phyloP scores from a whole-genome alignment of 768 basidiomycete genomes.

The Calocybe cyanea region DNA sequence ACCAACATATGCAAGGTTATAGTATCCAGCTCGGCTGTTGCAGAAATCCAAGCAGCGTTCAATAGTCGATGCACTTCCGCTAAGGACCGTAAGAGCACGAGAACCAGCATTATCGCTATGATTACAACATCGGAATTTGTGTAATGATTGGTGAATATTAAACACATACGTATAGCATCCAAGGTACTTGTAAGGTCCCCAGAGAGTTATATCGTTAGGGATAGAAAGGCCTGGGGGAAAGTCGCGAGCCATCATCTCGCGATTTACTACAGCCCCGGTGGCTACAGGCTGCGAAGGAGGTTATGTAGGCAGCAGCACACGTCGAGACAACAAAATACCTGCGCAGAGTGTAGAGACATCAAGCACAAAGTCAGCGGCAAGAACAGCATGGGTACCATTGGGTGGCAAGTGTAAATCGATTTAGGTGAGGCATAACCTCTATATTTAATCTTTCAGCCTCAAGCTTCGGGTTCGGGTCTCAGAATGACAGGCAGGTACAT shows the following conservation, averaged over 20 bases:
- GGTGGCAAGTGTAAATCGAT: neutral
- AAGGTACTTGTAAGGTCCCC: conserved; percentile 9
- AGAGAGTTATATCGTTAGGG: conserved; percentile 10
- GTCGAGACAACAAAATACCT: neutral
- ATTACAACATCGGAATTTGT: neutral
- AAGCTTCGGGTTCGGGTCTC: neutral
- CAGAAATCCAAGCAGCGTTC: conserved; percentile 8
- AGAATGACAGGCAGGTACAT: no score
- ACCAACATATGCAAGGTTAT: conserved; percentile 11
- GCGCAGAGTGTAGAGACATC: neutral
- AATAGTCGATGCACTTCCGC: conserved; percentile 2
- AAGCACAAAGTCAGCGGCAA: neutral
- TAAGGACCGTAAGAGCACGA: conserved; percentile 9
- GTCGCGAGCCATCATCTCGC: neutral
- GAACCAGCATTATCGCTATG: conserved; percentile 2
- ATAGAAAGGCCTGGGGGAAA: conserved; percentile 14
- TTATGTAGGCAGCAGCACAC: no score
- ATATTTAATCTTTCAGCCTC: neutral
- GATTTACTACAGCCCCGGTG: neutral
- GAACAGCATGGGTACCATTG: neutral
- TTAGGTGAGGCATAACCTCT: no score
- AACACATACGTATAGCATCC: conserved; percentile 13
- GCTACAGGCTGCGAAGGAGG: neutral
- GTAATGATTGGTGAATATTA: no score
- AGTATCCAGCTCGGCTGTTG: conserved; percentile 8